Evolutionary conservation across 352 stramenopile genomes (phyloP).

Genomic region (Phytopythium delawarense): DNA sequence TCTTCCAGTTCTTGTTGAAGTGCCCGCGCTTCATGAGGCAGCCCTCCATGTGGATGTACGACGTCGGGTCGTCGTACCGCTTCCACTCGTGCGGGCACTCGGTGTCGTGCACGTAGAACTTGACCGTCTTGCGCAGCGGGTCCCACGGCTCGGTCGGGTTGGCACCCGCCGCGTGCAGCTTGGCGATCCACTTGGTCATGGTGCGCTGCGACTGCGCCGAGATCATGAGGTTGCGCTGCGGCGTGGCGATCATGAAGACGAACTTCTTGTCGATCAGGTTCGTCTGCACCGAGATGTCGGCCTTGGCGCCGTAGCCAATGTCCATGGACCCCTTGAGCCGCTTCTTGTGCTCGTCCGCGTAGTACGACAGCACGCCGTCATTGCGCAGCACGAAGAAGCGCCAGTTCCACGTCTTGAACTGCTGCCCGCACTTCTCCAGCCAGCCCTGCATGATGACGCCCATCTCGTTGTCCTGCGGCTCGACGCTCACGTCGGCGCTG

Average conservation of each 20-base stretch:
- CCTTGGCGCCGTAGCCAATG: constrained; percentile 60
- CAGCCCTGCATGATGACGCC: constrained; percentile 81
- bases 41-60: constrained; percentile 86
- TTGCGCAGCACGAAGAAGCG: constrained; percentile 83
- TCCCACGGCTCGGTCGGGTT: constrained; percentile 69
- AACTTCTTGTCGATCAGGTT: constrained; percentile 79
- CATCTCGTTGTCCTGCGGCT: constrained; percentile 47
- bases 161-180: constrained; percentile 65
- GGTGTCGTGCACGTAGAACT: constrained; percentile 72
- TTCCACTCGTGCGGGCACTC: constrained; percentile 82
- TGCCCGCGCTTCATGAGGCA: constrained; percentile 79
- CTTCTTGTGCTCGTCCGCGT: constrained; percentile 63
- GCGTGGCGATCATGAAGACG: constrained; percentile 79
- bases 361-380: constrained; percentile 81
- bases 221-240: constrained; percentile 79
- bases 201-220: constrained; percentile 62
- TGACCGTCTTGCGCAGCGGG: constrained; percentile 74
- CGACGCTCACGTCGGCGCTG: constrained; percentile 33
- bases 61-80: constrained; percentile 80
- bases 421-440: constrained; percentile 86
- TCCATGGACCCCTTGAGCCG: constrained; percentile 80
- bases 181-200: constrained; percentile 85
- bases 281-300: constrained; percentile 79
- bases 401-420: constrained; percentile 90
- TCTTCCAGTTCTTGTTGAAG: constrained; percentile 88